A percentile compares a stretch with the other conserved stretches of the same genome.
These are phyloP conservation scores for Pseudotsuga menziesii DNA, from an alignment of 75 land plant genomes.

Conservation along the genomic window DNA sequence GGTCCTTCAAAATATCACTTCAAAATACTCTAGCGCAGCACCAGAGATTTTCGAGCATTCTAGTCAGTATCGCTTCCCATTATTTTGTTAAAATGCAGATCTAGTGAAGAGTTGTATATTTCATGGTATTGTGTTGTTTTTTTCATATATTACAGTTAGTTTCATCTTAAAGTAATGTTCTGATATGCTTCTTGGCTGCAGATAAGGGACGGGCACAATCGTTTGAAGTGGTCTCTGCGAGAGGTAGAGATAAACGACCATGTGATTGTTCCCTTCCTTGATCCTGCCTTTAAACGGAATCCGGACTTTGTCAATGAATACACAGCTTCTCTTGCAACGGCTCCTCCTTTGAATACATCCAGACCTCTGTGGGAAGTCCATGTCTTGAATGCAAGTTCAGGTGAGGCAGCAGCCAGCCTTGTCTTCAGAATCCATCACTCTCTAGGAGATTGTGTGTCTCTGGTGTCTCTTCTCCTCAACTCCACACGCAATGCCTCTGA, in stretches of 20 bases:
- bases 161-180: too few species aligned
- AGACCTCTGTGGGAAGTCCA: constrained; percentile 76
- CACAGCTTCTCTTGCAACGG: constrained; percentile 25
- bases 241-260: constrained; percentile 53
- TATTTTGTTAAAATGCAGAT: neutral
- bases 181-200: constrained; percentile 6
- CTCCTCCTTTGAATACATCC: constrained; percentile 35
- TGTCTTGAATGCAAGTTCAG: constrained; percentile 43
- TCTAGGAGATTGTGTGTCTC: constrained; percentile 76
- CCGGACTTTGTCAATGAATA: constrained; percentile 55
- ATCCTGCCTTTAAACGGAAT: constrained; percentile 7
- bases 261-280: constrained; percentile 26
- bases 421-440: constrained; percentile 73
- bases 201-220: constrained; percentile 16
- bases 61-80: constrained; percentile 14
- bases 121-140: neutral
- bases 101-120: neutral
- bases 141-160: neutral
- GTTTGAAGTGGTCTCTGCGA: constrained; percentile 37
- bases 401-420: constrained; percentile 36
- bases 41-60: constrained; percentile 31
- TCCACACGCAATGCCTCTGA: constrained; percentile 43
- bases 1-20: constrained; percentile 14
- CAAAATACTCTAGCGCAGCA: constrained; percentile 22
- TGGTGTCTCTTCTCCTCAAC: constrained; percentile 73